Evolutionary conservation across 495 filamentous ascomycete species (phyloP), one percentile per base, ranked within the genome.

Genomic region (Neurospora sp.): DNA sequence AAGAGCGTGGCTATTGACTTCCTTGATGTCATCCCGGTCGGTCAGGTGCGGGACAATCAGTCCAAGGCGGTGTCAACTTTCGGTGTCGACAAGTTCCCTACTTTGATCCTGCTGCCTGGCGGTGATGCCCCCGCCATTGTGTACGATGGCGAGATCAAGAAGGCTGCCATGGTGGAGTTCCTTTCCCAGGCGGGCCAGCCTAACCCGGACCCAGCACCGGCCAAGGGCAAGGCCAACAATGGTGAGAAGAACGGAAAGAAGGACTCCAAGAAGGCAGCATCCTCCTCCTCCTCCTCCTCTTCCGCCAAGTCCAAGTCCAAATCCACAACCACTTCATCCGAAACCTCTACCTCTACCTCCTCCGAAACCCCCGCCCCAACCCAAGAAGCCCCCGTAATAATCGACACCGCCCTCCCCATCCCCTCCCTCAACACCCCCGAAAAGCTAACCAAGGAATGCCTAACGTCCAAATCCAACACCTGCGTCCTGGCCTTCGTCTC

Each of bases 1-100:
- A 93, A 92, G 82, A 90, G 93, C 39, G 79, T 98, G 35, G 95
- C 96, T 1, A 92, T 97, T 74, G 96, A 98, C 75, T 98, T 95
- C 81, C 84, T 94, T n/a, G 95, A 90, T 39, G 88, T 88, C 60
- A 90, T 98, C 77, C 87, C 86, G 14, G 86, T 99, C 72, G 94
- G 92, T 31, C 95, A 98, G 82, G 89, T 97, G 49, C 88, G 94
- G 62, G 91, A 92, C 81, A 97, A 94, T 82, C 93, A 98, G 82
- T 83, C 86, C 39, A 87, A 87, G 72, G 87, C 92, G 0, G 87
- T 93, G 5, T 86, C 92, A 74, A 86, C 87, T 69, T 98, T 96
- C 74, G 92, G 91, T 71, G 85, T 98, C 27, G 84, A 85, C 9
- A 88, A 90, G 72, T 95, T 93, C 77, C 96, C 96, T 1, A 92